Percentiles rank a stretch among this genome's conserved stretches.
Evolutionary conservation across 1,284 basidiomycete species (phyloP).

Genomic region (Ustilago shanxiensis): DNA sequence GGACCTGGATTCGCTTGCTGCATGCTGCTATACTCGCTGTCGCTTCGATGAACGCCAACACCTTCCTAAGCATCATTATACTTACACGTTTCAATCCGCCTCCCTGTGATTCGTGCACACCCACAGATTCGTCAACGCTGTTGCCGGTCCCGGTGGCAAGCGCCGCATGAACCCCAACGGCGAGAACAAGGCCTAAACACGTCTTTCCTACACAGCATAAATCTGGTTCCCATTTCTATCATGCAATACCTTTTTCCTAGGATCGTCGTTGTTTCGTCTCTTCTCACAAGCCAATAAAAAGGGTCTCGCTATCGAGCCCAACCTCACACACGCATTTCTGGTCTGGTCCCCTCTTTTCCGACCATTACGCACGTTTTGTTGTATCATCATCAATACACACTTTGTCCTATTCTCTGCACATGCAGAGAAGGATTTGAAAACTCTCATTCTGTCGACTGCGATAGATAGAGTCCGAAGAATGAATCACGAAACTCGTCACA

Average conservation of each 20-base stretch:
- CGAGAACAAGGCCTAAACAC: slow-evolving; percentile 59
- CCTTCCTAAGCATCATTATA: background rate
- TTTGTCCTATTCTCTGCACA: background rate
- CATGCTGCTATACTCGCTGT: too few species aligned
- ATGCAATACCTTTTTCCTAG: slow-evolving; percentile 13
- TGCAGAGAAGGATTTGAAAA: background rate
- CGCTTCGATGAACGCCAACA: background rate
- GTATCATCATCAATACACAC: slow-evolving; percentile 21
- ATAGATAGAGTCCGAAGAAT: background rate
- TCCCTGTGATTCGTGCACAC: background rate
- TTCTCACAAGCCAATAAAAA: slow-evolving; percentile 14
- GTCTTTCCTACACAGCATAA: slow-evolving; percentile 7
- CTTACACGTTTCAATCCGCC: slow-evolving; percentile 4
- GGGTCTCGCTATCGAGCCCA: background rate
- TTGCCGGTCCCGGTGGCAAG: slow-evolving; percentile 89
- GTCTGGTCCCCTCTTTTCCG: slow-evolving; percentile 9
- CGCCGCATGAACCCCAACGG: slow-evolving; percentile 80
- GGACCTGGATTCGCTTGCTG: too few species aligned
- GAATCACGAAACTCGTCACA: background rate
- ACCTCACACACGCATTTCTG: slow-evolving; percentile 16
- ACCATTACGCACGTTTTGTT: slow-evolving; percentile 11
- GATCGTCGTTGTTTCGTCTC: slow-evolving; percentile 21
- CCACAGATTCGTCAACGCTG: slow-evolving; percentile 91
- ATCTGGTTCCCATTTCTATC: slow-evolving; percentile 1
- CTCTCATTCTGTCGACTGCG: too few species aligned